Conservation (phyloP, 495 filamentous ascomycete genomes). For the Penicillium antarcticum region DNA sequence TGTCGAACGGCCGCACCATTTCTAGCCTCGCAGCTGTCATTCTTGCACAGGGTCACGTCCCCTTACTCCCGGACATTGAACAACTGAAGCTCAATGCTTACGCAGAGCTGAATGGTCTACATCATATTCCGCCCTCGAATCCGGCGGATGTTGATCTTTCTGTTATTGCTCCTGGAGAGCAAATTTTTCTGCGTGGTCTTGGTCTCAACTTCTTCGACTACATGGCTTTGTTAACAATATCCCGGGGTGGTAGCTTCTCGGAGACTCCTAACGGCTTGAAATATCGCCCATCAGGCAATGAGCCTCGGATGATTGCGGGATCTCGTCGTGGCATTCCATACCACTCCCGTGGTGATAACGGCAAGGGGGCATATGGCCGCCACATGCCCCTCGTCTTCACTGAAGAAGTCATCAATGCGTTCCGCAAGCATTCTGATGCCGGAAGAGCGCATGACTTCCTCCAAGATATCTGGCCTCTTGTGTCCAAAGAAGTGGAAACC, state of each 20-base stretch:
- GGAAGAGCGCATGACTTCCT: constrained; percentile 12
- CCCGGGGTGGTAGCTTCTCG: too few relatives aligned
- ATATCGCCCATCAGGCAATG: constrained; percentile 10
- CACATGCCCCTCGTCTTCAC: constrained; percentile 14
- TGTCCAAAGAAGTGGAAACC: constrained; percentile 16
- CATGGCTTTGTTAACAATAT: too few relatives aligned
- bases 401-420: constrained; percentile 10
- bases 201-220: too few relatives aligned
- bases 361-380: constrained; percentile 11
- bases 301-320: constrained; percentile 16
- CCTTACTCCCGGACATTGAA: neutral
- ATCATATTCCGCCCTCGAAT: too few relatives aligned
- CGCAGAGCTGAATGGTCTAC: too few relatives aligned
- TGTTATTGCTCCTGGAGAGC: too few relatives aligned
- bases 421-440: constrained; percentile 10
- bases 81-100: too few relatives aligned
- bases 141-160: too few relatives aligned
- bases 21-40: constrained; percentile 13
- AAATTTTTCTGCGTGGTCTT: too few relatives aligned
- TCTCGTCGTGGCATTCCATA: constrained; percentile 20
- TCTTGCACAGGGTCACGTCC: constrained; percentile 22
- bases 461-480: constrained; percentile 15
- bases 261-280: too few relatives aligned
- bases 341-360: constrained; percentile 20
- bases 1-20: constrained; percentile 12